Evolutionary conservation across 768 basidiomycete species (phyloP), one percentile per base, ranked within the genome.

Genomic region (Pleurotus cornucopiae): DNA sequence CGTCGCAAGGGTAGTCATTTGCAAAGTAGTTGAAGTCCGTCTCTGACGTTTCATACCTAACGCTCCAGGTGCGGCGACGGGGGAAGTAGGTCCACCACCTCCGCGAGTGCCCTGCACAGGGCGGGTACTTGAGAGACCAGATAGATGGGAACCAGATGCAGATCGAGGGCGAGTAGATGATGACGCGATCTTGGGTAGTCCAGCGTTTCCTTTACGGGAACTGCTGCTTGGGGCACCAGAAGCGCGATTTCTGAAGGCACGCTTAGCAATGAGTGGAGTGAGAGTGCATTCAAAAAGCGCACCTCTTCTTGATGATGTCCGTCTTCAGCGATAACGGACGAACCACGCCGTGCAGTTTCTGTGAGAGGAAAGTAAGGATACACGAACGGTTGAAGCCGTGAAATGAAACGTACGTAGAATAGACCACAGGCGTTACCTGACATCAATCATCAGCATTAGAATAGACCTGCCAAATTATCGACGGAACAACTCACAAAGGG

Each of bases 301-400:
- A 91, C 91, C 91, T 79, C 76, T 97, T 98, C 85, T 98, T 97
- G 73, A 96, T 97, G 46, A 95, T 89, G 68, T 98, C 93, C 43
- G 95, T 98, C 80, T 97, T 97, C 59, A 98, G 80, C 39, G 94
- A 95, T 60, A 96, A 75, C 6, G 96, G 96, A 54, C 96, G 83
- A 5, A 94, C 91, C 49, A 98, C 94, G 46, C 94, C 94, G 65
- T 98, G 96, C 39, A 98, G 75, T 85, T 98, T 98, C 91, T 95
- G 2, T 9, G 11, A 11, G 30, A 11, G 30, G 30, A 34, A 34
- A 62, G 37, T 56, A 38, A 53, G 62, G 26, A n/a, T 46, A n/a
- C 56, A 21, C 48, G 18, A 54, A 39, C 52, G 51, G 48, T 59
- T 20, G 40, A 43, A 51, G 41, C 57, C 59, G 54, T 37, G 13